Base-by-base conservation (phyloP, 169 alveolate species). In the Sarcocystis neurona region DNA sequence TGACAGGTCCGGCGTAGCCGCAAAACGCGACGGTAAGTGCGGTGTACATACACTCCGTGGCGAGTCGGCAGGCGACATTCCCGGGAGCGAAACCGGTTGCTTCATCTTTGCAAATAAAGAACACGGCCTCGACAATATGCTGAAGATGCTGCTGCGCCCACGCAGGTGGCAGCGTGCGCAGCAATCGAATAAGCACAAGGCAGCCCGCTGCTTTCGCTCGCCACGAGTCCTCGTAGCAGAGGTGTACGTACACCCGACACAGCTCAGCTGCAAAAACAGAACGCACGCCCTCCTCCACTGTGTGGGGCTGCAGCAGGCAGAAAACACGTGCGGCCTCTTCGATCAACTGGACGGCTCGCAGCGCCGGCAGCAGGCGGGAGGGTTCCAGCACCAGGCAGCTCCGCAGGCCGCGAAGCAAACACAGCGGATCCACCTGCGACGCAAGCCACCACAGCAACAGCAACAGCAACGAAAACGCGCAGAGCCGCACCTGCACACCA, bases 161-260 rank as follows among this genome's bases (percentile, higher is more conserved):
- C 50, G 47, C 77, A 4, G 92, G 92, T 0, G 92, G 92, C 75
- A 88, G 47, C 18, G 53, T 44, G 32, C 92, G 88, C 37, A 88
- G 88, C n/a, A 88, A 32, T 2, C 92, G 92, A 15, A 79, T 77
- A 15, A 88, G 79, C 15, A 47, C 82, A 10, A 88, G n/a, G 56
- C 88, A 88, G 0, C 92, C 92, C 1, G 85, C 92, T 5, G 92
- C 88, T 37, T 84, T 88, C 47, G 77, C 79, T 10, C 56, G 12
- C 58, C 87, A 75, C 47, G 80, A 32, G 18, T 68, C 70, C 43
- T 70, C 70, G 47, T 78, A 88, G 78, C 92, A 88, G 23, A 88
- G 85, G 72, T 84, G 92, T 0, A 53, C 77, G 23, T 66, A 79
- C 30, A 56, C 53, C 43, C 23, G 46, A 74, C 92, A 78, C 78